Conservation (phyloP, 805 yeast species). For the Candida nonsorbophila region DNA sequence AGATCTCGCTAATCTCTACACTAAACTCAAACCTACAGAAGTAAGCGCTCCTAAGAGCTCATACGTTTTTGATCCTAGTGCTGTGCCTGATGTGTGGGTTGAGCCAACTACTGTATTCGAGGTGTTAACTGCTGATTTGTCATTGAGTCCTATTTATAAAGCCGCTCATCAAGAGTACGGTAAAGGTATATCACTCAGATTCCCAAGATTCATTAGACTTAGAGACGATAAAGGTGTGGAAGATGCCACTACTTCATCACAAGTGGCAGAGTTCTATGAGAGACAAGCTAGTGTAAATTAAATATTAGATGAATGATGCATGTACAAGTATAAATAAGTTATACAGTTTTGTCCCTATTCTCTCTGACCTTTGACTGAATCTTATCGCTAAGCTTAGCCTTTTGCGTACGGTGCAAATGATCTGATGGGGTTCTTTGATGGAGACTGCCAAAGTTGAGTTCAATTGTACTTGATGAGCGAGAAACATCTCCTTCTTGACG, state of each 20-base stretch:
- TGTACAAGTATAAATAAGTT: slow-evolving; percentile 2
- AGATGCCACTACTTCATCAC: slow-evolving; percentile 83
- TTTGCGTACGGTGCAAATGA: slow-evolving; percentile 9
- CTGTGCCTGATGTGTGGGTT: slow-evolving; percentile 91
- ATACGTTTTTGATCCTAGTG: slow-evolving; percentile 61
- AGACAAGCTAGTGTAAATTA: slow-evolving; percentile 49
- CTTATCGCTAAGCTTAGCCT: slow-evolving; percentile 25
- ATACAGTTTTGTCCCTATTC: slow-evolving; percentile 17
- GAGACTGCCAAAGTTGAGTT: slow-evolving; percentile 24
- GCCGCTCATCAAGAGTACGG: slow-evolving; percentile 73
- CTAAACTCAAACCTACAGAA: slow-evolving; percentile 62
- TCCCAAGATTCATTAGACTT: slow-evolving; percentile 78
- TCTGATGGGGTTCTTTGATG: slow-evolving; percentile 5
- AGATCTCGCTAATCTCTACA: slow-evolving; percentile 55
- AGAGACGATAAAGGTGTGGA: slow-evolving; percentile 84
- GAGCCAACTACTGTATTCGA: slow-evolving; percentile 84
- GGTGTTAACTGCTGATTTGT: slow-evolving; percentile 85
- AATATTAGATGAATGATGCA: neutral
- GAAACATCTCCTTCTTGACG: too few relatives aligned
- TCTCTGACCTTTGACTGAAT: slow-evolving; percentile 33
- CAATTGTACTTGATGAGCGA: too few relatives aligned
- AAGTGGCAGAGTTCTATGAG: slow-evolving; percentile 77
- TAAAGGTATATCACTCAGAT: slow-evolving; percentile 80
- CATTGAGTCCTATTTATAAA: slow-evolving; percentile 83
- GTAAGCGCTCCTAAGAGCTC: slow-evolving; percentile 60